Evolutionary conservation across 2,329 filamentous ascomycete species (phyloP).

Genomic region (Furcasterigmium sp.): DNA sequence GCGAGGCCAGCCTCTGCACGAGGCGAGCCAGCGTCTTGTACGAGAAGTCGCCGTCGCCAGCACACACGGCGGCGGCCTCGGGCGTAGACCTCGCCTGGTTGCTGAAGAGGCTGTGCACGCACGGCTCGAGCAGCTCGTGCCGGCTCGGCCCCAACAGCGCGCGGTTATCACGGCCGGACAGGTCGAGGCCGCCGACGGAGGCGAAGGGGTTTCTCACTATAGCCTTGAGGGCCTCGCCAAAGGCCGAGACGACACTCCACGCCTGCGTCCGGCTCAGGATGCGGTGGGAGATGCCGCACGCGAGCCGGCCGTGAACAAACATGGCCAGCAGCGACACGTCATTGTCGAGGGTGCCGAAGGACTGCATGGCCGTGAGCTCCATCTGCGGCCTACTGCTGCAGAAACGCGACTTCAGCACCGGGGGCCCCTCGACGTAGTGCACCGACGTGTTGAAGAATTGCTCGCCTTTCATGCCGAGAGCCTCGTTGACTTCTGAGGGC

Average conservation of each 20-base stretch:
- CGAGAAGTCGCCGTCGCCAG: slow-evolving; percentile 39
- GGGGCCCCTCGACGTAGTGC: slow-evolving; percentile 37
- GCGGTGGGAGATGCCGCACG: slow-evolving; percentile 37
- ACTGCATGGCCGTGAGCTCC: slow-evolving; percentile 26
- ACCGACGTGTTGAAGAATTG: slow-evolving; percentile 47
- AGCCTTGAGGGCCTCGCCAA: slow-evolving; percentile 44
- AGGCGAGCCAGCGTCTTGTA: slow-evolving; percentile 33
- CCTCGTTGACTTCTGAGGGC: slow-evolving; percentile 40
- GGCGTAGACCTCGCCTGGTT: slow-evolving; percentile 31
- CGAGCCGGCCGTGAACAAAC: slow-evolving; percentile 33
- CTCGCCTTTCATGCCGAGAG: slow-evolving; percentile 33
- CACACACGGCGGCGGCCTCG: slow-evolving; percentile 33
- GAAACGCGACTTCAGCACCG: slow-evolving; percentile 27
- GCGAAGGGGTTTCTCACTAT: slow-evolving; percentile 36
- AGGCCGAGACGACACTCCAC: slow-evolving; percentile 43
- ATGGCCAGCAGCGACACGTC: slow-evolving; percentile 40
- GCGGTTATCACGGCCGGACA: slow-evolving; percentile 51
- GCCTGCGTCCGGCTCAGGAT: slow-evolving; percentile 37
- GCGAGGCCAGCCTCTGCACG: slow-evolving; percentile 30
- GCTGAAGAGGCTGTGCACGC: slow-evolving; percentile 40
- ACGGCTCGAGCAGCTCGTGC: slow-evolving; percentile 37
- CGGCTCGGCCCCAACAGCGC: slow-evolving; percentile 14
- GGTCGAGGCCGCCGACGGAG: slow-evolving; percentile 39
- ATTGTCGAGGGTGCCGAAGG: slow-evolving; percentile 38
- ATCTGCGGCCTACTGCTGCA: slow-evolving; percentile 18